Evolutionary conservation across 805 yeast genomes (phyloP).

Genomic region (Kodamaea neixiangensis): DNA sequence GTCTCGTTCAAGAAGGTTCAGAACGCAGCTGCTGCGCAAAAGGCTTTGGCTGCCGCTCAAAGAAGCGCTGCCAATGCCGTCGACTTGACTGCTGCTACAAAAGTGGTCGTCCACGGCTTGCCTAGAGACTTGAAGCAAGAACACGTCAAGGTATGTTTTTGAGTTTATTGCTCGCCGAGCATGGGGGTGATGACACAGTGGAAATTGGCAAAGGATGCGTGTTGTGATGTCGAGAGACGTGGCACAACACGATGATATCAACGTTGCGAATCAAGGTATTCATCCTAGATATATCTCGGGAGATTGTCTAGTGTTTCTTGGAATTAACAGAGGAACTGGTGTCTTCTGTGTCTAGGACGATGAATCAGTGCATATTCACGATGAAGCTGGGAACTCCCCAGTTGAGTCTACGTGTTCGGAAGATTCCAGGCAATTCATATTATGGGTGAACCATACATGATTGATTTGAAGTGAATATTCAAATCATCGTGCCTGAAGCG

Average conservation of each 20-base stretch:
- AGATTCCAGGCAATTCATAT: background rate
- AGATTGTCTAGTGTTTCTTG: background rate
- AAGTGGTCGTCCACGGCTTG: slow-evolving; percentile 81
- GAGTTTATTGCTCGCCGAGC: background rate
- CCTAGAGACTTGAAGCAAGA: slow-evolving; percentile 83
- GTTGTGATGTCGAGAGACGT: background rate
- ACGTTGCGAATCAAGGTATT: background rate
- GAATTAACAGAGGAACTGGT: background rate
- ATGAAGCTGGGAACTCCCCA: too few relatives aligned
- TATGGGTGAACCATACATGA: too few relatives aligned
- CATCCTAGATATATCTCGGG: background rate
- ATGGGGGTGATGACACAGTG: background rate
- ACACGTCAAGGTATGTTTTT: slow-evolving; percentile 78
- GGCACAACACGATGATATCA: background rate
- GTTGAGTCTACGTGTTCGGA: background rate
- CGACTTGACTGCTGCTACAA: slow-evolving; percentile 64
- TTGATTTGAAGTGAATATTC: too few relatives aligned
- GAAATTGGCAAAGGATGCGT: background rate
- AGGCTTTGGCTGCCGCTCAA: slow-evolving; percentile 17
- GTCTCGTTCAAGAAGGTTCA: slow-evolving; percentile 32
- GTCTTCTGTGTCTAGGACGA: too few relatives aligned
- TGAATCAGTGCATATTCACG: too few relatives aligned
- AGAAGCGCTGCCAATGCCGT: slow-evolving; percentile 23
- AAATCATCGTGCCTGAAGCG: too few relatives aligned
- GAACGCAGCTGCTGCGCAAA: slow-evolving; percentile 26